Evolutionary conservation across 176 grass and related monocot species (phyloP).

Genomic region (Musa beccarii): DNA sequence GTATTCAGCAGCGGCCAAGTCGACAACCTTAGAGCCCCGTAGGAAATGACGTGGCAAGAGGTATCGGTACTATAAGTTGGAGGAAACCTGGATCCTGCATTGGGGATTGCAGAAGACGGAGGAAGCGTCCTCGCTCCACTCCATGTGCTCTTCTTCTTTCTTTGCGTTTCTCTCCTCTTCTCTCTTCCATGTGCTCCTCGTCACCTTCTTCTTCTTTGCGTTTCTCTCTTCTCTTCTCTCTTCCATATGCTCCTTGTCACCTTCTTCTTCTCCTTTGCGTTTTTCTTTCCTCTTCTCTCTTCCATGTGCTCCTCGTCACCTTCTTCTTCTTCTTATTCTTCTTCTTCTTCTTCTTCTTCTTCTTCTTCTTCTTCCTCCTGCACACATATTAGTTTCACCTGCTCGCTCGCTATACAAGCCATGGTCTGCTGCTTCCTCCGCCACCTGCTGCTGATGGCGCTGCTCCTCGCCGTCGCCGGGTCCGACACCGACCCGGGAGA

Average conservation of each 20-base stretch:
- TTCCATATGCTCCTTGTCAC: slow-evolving; percentile 15
- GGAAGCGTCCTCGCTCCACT: not conserved
- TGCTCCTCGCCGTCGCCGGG: not conserved
- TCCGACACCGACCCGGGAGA: slow-evolving; percentile 23
- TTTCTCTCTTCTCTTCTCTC: not conserved
- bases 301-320: slow-evolving; percentile 14
- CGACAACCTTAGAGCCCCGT: no score
- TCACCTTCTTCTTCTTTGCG: slow-evolving; percentile 3
- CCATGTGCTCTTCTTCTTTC: slow-evolving; percentile 26
- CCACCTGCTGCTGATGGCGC: not conserved
- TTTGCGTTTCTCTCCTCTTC: not conserved
- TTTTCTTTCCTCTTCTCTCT: not conserved
- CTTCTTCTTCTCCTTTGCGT: not conserved
- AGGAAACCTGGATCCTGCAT: not conserved
- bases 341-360: not conserved
- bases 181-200: slow-evolving; percentile 26
- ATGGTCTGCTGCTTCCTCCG: not conserved
- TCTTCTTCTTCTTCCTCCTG: no score
- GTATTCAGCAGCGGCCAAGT: no score
- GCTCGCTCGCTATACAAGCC: not conserved
- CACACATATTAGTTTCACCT: not conserved
- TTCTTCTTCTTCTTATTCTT: not conserved
- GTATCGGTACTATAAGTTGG: no score
- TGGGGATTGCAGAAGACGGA: not conserved
- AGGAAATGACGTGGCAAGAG: no score